Base-by-base conservation (phyloP, 2,329 filamentous ascomycete species). In the Alternaria atra region DNA sequence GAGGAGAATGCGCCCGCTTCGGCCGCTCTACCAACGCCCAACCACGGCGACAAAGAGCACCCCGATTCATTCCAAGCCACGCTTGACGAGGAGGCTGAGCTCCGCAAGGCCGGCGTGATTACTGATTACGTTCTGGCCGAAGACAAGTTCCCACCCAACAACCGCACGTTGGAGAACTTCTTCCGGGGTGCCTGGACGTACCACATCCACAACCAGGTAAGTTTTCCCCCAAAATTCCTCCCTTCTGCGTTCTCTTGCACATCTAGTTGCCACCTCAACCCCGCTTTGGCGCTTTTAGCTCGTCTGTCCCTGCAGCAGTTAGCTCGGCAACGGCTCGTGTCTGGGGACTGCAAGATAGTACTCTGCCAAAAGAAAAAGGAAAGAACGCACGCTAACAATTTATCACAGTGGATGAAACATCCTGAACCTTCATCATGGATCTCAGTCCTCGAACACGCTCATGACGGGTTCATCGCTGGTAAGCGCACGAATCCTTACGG, bases 101-200 rank as follows among this genome's bases (percentile, higher is more conserved):
- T 82, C 30, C 69, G 80, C 71, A 73, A 77, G 63, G 76, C 77
- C 8, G 80, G 80, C 30, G 76, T 79, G 1, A 72, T 82, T 5
- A 69, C 73, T 4, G 77, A 84, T 52, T 86, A 86, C 69, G 74
- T 75, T 20, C 72, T 84, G 20, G 77, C 82, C 17, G 80, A 84
- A 55, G 84, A 86, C 68, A 81, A 81, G 34, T 86, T 83, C 67
- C 83, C 84, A 17, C 84, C 84, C n/a, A 86, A 83, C 63, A 86
- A 86, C 67, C 80, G 85, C 39, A 86, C 84, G 1, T 58, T 86
- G 48, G 82, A 85, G 68, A 84, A 86, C 66, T 87, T 86, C 73
- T 86, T 86, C 76, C 78, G 81, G 6, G 85, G 85, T 1, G 82
- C 84, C 23, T 87, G 83, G 83, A 86, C 83, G 29, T 87, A 86